Evolutionary conservation across 1,284 basidiomycete species (phyloP).

Genomic region (Leccinum laetum): DNA sequence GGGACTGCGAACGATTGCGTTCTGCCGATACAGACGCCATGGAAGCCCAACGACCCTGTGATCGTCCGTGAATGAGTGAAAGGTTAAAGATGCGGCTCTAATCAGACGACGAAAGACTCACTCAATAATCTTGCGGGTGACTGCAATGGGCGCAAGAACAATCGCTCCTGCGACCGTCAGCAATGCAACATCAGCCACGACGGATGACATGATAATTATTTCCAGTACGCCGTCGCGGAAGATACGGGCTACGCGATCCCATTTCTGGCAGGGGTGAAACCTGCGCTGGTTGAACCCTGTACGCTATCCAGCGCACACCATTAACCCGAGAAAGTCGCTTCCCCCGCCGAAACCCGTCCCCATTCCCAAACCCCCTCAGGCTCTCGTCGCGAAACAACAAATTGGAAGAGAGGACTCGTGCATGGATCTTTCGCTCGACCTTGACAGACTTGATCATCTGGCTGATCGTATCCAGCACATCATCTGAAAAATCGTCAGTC

Average conservation of each 20-base stretch:
- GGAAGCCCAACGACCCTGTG: conserved; percentile 5
- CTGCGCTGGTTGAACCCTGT: conserved; percentile 9
- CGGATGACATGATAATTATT: conserved; percentile 7
- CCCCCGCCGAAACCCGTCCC: too few species aligned
- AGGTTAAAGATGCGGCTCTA: neutral
- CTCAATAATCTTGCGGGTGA: conserved; percentile 7
- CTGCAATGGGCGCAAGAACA: conserved; percentile 2
- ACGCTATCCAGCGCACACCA: conserved; percentile 7
- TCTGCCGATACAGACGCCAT: conserved; percentile 10
- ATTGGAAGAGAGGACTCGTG: too few species aligned
- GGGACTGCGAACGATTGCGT: conserved; percentile 12
- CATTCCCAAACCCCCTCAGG: too few species aligned
- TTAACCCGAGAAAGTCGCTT: too few species aligned
- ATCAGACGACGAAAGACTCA: neutral
- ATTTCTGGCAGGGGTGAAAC: conserved; percentile 10
- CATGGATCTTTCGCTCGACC: too few species aligned
- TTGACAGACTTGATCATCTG: conserved; percentile 10
- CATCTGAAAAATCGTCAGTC: neutral
- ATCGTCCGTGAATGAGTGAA: neutral
- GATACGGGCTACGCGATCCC: conserved; percentile 7
- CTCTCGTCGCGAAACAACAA: too few species aligned
- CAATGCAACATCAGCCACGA: neutral
- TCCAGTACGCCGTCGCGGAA: conserved; percentile 7
- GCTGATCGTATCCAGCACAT: conserved; percentile 13
- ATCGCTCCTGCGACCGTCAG: conserved; percentile 5